phyloP scores from a whole-genome alignment of 208 protist genomes.

The Crithidia expoeki region DNA sequence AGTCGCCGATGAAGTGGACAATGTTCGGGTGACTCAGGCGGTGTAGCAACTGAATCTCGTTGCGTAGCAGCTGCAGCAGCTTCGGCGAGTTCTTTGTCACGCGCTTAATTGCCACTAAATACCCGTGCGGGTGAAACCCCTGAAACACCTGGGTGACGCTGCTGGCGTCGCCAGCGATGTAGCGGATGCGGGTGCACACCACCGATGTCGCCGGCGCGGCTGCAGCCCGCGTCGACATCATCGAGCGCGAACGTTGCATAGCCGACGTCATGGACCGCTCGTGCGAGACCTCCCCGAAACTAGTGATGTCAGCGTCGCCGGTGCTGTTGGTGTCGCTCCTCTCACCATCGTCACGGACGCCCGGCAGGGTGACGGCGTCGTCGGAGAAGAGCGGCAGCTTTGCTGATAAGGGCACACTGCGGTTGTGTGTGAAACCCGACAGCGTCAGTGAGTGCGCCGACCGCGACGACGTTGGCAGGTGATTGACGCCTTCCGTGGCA shows the following conservation, averaged over 20 bases:
- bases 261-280: slow-evolving; percentile 31
- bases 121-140: slow-evolving; percentile 41
- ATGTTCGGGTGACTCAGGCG: slow-evolving; percentile 67
- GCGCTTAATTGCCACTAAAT: slow-evolving; percentile 65
- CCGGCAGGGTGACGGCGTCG: slow-evolving; percentile 1
- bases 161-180: slow-evolving; percentile 8
- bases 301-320: background rate
- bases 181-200: slow-evolving; percentile 24
- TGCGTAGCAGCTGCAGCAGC: slow-evolving; percentile 37
- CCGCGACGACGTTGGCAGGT: background rate
- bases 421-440: background rate
- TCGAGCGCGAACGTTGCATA: slow-evolving; percentile 24
- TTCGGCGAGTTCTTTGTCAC: slow-evolving; percentile 30
- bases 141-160: slow-evolving; percentile 19
- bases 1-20: slow-evolving; percentile 59
- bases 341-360: background rate
- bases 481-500: background rate
- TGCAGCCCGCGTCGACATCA: slow-evolving; percentile 11
- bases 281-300: slow-evolving; percentile 11
- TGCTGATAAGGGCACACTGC: background rate
- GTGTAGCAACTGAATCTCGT: slow-evolving; percentile 60
- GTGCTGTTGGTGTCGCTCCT: background rate
- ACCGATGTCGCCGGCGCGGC: slow-evolving; percentile 1
- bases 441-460: slow-evolving; percentile 19
- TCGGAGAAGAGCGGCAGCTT: slow-evolving; percentile 17